Percentiles rank a stretch among this genome's conserved stretches.
phyloP scores from a whole-genome alignment of 805 yeast genomes.

The Candida mattraensis region DNA sequence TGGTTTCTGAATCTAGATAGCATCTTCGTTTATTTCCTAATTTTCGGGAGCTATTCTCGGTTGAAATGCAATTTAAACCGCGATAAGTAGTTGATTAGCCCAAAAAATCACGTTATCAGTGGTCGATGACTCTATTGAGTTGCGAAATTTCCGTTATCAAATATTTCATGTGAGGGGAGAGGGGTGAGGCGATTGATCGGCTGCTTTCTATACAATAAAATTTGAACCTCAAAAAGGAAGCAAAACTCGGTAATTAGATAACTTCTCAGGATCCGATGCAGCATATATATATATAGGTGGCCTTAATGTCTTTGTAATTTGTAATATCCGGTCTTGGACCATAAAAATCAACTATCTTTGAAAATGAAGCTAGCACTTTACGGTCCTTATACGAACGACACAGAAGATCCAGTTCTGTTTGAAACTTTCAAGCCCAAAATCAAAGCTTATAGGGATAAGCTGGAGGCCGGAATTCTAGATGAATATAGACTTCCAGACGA shows the following conservation, averaged over 20 bases:
- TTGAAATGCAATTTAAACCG: too few relatives aligned
- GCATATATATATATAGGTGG: neutral
- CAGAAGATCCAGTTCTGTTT: constrained; percentile 24
- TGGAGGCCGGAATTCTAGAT: constrained; percentile 28
- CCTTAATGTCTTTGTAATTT: neutral
- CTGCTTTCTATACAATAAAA: neutral
- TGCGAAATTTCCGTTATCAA: too few relatives aligned
- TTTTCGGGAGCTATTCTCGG: too few relatives aligned
- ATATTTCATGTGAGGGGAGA: too few relatives aligned
- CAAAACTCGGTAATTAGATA: neutral
- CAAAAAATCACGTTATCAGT: too few relatives aligned
- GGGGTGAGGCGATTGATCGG: too few relatives aligned
- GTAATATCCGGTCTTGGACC: too few relatives aligned
- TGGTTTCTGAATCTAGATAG: too few relatives aligned
- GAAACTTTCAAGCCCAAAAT: constrained; percentile 36
- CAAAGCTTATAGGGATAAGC: constrained; percentile 30
- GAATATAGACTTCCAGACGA: constrained; percentile 26
- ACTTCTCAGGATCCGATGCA: neutral
- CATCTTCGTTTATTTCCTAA: too few relatives aligned
- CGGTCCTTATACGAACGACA: constrained; percentile 17
- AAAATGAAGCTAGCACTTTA: constrained; percentile 5
- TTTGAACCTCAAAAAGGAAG: neutral
- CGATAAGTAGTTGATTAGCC: too few relatives aligned
- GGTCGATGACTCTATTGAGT: too few relatives aligned
- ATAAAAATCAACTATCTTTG: too few relatives aligned